phyloP scores from a whole-genome alignment of 1,284 basidiomycete species.

The Dichomitus squalens region DNA sequence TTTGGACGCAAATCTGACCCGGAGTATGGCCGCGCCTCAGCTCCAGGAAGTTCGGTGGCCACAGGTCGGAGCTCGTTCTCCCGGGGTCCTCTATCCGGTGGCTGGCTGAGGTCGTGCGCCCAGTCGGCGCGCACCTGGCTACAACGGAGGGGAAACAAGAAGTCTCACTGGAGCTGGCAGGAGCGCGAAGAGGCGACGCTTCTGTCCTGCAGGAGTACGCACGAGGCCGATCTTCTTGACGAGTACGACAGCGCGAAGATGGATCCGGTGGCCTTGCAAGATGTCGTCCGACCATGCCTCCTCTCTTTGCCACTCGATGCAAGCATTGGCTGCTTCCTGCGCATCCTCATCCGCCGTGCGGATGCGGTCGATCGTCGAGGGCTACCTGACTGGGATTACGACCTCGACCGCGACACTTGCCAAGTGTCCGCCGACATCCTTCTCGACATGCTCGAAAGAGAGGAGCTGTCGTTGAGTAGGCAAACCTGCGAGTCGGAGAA shows the following conservation, averaged over 20 bases:
- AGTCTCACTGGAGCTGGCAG: constrained; percentile 3
- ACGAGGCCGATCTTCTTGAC: neutral
- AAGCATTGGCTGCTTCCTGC: neutral
- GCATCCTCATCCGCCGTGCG: constrained; percentile 6
- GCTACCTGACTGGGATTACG: neutral
- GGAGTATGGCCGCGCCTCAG: too few species aligned
- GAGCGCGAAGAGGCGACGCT: constrained; percentile 7
- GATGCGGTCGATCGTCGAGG: neutral
- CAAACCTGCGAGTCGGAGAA: too few species aligned
- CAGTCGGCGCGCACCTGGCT: too few species aligned
- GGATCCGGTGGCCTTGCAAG: constrained; percentile 5
- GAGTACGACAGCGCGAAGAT: constrained; percentile 7
- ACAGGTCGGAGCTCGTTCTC: too few species aligned
- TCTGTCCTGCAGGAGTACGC: neutral
- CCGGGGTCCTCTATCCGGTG: too few species aligned
- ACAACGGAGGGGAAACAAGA: neutral
- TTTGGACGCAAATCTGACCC: too few species aligned
- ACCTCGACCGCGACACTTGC: constrained; percentile 1
- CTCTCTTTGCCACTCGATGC: neutral
- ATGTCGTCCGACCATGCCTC: constrained; percentile 9
- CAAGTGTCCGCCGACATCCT: neutral
- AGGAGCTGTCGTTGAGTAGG: too few species aligned
- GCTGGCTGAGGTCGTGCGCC: too few species aligned
- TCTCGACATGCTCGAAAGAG: constrained; percentile 2
- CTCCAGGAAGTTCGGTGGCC: too few species aligned